phyloP scores from a whole-genome alignment of 345 rosid species.

The Lepidium aucheri region DNA sequence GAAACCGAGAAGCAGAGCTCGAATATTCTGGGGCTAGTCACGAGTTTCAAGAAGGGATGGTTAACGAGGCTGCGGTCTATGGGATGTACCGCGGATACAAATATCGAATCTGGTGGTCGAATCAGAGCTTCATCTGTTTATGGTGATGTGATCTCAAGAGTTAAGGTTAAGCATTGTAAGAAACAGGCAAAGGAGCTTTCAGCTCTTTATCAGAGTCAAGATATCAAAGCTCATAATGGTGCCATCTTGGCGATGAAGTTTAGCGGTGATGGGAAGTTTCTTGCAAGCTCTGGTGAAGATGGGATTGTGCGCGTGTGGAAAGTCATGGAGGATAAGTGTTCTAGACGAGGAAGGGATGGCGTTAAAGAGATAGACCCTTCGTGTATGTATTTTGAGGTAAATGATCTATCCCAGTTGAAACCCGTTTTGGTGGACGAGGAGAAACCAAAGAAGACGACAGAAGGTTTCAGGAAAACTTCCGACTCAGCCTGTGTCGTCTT shows the following conservation, averaged over 20 bases:
- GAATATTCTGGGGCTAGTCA: conserved; percentile 6
- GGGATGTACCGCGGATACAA: conserved; percentile 43
- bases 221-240: conserved; percentile 67
- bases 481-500: conserved; percentile 69
- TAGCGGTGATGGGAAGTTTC: conserved; percentile 69
- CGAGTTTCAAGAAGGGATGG: conserved; percentile 56
- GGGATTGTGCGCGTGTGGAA: conserved; percentile 60
- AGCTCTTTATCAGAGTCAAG: conserved; percentile 66
- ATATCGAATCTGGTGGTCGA: conserved; percentile 26
- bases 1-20: conserved; percentile 26
- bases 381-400: conserved; percentile 58
- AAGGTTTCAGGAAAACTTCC: conserved; percentile 53
- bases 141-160: conserved; percentile 34
- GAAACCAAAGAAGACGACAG: conserved; percentile 34
- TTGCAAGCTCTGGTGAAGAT: conserved; percentile 80
- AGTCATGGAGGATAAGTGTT: conserved; percentile 57
- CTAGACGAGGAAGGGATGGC: conserved; percentile 37
- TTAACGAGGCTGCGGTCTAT: conserved; percentile 49
- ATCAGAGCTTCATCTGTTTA: conserved; percentile 21
- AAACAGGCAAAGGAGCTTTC: conserved; percentile 66
- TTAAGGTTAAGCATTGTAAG: conserved; percentile 56
- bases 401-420: conserved; percentile 58
- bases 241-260: conserved; percentile 64
- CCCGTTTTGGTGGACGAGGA: conserved; percentile 50
- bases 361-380: conserved; percentile 56